Evolutionary conservation across 2,329 filamentous ascomycete genomes (phyloP).

Genomic region (Exophiala sp.): DNA sequence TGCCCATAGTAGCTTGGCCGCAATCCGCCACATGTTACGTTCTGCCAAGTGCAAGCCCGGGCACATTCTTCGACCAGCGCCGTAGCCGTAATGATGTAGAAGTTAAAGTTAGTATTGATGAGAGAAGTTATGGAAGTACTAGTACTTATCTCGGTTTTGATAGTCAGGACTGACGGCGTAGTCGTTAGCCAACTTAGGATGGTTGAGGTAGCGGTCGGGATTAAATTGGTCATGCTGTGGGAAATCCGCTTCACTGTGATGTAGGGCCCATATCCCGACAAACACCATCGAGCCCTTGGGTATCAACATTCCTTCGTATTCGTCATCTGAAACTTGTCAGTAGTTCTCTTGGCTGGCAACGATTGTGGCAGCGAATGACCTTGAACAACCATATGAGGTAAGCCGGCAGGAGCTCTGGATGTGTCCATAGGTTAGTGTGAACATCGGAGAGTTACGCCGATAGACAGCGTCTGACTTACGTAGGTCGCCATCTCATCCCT

Average conservation of each 20-base stretch:
- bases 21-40: conserved; percentile 24
- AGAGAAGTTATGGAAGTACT: too few species aligned
- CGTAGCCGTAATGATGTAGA: conserved; percentile 50
- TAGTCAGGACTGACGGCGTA: conserved; percentile 34
- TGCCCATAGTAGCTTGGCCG: conserved; percentile 35
- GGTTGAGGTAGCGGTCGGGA: conserved; percentile 35
- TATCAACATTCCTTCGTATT: conserved; percentile 45
- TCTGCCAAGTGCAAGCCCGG: conserved; percentile 30
- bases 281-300: conserved; percentile 44
- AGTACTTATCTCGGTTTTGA: conserved; percentile 32
- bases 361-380: too few species aligned
- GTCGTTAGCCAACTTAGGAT: conserved; percentile 32
- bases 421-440: too few species aligned
- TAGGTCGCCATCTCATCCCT: conserved; percentile 37
- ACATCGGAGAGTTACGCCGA: too few species aligned
- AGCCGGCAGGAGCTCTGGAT: too few species aligned
- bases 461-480: conserved; percentile 39
- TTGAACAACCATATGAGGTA: too few species aligned
- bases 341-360: neutral
- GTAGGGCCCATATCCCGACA: conserved; percentile 42
- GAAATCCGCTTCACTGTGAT: conserved; percentile 39
- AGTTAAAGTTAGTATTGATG: too few species aligned
- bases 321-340: conserved; percentile 36
- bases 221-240: conserved; percentile 38
- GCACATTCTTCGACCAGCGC: conserved; percentile 46